Evolutionary conservation across 164 flowering plant genomes (phyloP).

Genomic region (Vitis rupestris): DNA sequence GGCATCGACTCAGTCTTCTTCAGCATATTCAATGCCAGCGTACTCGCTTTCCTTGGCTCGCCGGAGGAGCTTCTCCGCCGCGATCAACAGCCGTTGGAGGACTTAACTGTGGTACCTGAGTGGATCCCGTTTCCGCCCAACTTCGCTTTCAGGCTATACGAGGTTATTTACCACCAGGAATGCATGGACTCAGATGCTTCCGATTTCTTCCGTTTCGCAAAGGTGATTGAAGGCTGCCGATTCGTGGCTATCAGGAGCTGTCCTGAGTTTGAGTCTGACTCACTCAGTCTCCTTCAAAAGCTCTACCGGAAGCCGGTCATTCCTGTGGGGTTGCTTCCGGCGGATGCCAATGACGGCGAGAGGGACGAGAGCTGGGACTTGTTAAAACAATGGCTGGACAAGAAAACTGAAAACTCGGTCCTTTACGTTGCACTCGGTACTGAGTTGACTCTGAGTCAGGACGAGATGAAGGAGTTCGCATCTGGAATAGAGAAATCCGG

Average conservation of each 20-base stretch:
- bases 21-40: slow-evolving; percentile 39
- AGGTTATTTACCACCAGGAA: slow-evolving; percentile 3
- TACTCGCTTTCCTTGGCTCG: slow-evolving; percentile 35
- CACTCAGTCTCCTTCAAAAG: slow-evolving; percentile 34
- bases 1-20: slow-evolving; percentile 35
- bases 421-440: slow-evolving; percentile 58
- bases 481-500: slow-evolving; percentile 48
- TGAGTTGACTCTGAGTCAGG: slow-evolving; percentile 35
- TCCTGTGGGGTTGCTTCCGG: slow-evolving; percentile 56
- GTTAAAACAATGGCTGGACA: slow-evolving; percentile 40
- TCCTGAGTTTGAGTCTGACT: slow-evolving; percentile 54
- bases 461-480: slow-evolving; percentile 39
- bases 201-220: slow-evolving; percentile 26
- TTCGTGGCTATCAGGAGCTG: slow-evolving; percentile 41
- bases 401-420: slow-evolving; percentile 26
- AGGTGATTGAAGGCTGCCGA: slow-evolving; percentile 27
- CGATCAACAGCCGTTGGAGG: slow-evolving; percentile 15
- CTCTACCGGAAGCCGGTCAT: slow-evolving; percentile 45
- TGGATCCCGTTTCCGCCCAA: slow-evolving; percentile 47
- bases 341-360: slow-evolving; percentile 12
- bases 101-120: slow-evolving; percentile 32
- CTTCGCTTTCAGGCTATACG: slow-evolving; percentile 35
- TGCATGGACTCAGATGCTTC: slow-evolving; percentile 29
- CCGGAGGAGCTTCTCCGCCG: slow-evolving; percentile 20
- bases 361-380: slow-evolving; percentile 25